Conservation (phyloP, 345 rosid genomes). For the Durio zibethinus region DNA sequence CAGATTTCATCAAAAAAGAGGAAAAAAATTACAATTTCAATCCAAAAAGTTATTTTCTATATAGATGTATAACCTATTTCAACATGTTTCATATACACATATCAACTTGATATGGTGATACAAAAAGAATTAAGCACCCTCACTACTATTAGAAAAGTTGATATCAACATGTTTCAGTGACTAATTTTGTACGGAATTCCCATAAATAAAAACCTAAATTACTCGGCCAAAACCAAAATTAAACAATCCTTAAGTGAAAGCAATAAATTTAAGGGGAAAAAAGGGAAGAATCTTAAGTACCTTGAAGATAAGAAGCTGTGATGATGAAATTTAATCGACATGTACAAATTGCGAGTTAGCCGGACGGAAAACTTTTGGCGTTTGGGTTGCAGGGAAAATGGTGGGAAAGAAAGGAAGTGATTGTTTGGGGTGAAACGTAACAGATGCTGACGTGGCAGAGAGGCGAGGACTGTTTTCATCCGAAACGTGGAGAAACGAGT, state of each 20-base stretch:
- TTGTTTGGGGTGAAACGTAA: neutral
- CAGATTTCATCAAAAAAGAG: neutral
- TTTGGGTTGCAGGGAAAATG: conserved; percentile 3
- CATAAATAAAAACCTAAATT: conserved; percentile 5
- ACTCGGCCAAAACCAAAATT: neutral
- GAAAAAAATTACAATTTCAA: neutral
- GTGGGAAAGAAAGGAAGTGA: neutral
- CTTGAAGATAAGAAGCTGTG: conserved; percentile 3
- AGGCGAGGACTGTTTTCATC: neutral
- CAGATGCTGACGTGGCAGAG: neutral
- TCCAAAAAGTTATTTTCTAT: neutral
- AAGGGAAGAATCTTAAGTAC: neutral
- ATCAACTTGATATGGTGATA: neutral
- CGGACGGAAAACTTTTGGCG: neutral
- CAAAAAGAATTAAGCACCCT: neutral
- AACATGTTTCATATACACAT: neutral
- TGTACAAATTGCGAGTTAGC: neutral
- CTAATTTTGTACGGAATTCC: neutral
- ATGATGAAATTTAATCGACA: conserved; percentile 10
- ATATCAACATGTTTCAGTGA: neutral
- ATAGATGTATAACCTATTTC: neutral
- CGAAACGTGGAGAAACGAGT: conserved; percentile 9
- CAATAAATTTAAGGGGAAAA: neutral
- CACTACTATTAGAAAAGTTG: neutral
- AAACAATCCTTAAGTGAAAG: neutral